These are phyloP conservation scores for Alnus glutinosa DNA, from an alignment of 306 rosid genomes.

Conservation along the genomic window DNA sequence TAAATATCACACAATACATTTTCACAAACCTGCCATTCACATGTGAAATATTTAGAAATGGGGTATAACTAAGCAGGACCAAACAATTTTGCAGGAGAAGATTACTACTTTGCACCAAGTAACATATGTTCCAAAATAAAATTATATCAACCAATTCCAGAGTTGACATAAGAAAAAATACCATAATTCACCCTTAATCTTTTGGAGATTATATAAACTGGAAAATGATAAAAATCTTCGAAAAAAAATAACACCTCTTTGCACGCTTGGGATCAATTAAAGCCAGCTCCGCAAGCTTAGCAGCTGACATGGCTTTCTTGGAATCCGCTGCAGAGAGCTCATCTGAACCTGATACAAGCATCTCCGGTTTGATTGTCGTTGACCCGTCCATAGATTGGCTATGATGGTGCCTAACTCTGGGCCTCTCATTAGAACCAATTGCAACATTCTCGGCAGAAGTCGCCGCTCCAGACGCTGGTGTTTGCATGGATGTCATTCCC, in stretches of 20 bases:
- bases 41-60: not conserved
- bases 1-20: not conserved
- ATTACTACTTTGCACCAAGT: not conserved
- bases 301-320: conserved; percentile 82
- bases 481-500: not conserved
- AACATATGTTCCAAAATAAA: not conserved
- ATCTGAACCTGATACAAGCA: conserved; percentile 76
- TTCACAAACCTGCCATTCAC: not conserved
- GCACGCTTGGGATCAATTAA: conserved; percentile 95
- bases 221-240: not conserved
- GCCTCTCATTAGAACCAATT: conserved; percentile 58
- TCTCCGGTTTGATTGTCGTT: conserved; percentile 70
- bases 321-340: conserved; percentile 68
- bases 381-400: conserved; percentile 99
- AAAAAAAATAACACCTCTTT: conserved; percentile 57
- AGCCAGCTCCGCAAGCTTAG: conserved; percentile 92
- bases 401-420: conserved; percentile 91
- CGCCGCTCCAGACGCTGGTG: conserved; percentile 34
- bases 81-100: not conserved
- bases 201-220: not conserved
- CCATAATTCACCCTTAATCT: not conserved
- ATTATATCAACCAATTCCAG: not conserved
- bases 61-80: not conserved
- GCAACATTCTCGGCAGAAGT: conserved; percentile 47
- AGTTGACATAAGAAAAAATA: not conserved